These are phyloP conservation scores for Corylus americana DNA, from an alignment of 306 rosid species.

Conservation along the genomic window DNA sequence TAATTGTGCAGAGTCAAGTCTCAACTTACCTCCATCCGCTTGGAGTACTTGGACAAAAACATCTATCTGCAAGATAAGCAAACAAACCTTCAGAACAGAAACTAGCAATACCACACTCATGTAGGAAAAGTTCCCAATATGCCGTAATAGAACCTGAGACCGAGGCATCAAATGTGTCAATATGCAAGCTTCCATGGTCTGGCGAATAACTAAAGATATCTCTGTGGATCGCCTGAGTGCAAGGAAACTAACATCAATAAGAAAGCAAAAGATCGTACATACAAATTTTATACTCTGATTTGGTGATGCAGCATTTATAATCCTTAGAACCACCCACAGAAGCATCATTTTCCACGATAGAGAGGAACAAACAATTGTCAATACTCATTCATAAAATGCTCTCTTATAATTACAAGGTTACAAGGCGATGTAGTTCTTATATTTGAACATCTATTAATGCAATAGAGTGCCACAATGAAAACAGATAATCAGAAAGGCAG, in stretches of 20 bases:
- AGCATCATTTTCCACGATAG: background rate
- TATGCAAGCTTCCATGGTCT: constrained; percentile 88
- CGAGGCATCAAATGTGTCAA: constrained; percentile 86
- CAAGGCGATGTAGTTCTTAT: no score
- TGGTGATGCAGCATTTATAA: background rate
- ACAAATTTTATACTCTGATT: background rate
- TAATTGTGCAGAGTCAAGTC: background rate
- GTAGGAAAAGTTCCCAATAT: constrained; percentile 29
- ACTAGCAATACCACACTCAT: background rate
- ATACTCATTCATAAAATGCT: no score
- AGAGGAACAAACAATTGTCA: background rate
- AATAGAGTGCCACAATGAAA: no score
- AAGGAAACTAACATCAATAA: constrained; percentile 28
- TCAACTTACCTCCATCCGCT: constrained; percentile 84
- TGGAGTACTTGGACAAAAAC: constrained; percentile 92
- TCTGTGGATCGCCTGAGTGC: constrained; percentile 82
- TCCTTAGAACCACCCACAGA: background rate
- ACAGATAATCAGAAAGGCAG: no score
- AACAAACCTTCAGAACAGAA: constrained; percentile 27
- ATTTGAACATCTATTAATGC: no score
- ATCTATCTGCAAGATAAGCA: constrained; percentile 62
- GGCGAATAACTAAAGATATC: constrained; percentile 87
- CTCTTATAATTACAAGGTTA: no score
- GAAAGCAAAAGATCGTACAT: background rate
- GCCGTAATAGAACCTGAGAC: constrained; percentile 64